phyloP scores from a whole-genome alignment of 495 filamentous ascomycete species.

The Opeltia flavorubescens region DNA sequence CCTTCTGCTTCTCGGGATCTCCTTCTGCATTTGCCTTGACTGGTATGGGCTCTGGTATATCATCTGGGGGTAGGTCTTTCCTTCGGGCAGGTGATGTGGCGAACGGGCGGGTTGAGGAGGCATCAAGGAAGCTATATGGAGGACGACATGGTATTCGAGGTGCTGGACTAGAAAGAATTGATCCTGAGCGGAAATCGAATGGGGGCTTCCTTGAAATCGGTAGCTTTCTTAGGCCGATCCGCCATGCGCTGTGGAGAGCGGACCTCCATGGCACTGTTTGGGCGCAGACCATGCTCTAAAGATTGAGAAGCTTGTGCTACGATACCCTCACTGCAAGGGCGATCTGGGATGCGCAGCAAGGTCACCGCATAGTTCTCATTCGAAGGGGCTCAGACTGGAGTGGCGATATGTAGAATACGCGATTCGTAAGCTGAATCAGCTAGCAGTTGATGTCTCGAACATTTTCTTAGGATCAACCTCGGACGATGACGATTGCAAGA shows the following conservation, averaged over 20 bases:
- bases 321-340: too few species aligned
- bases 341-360: too few species aligned
- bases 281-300: slow-evolving; percentile 37
- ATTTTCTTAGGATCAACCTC: not conserved
- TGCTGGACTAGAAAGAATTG: not conserved
- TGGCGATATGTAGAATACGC: too few species aligned
- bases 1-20: slow-evolving; percentile 23
- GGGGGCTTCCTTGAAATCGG: too few species aligned
- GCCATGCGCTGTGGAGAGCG: slow-evolving; percentile 25
- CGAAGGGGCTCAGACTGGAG: too few species aligned
- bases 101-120: slow-evolving; percentile 15
- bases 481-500: not conserved
- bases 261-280: slow-evolving; percentile 43
- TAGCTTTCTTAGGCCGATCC: not conserved
- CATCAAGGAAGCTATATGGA: slow-evolving; percentile 24
- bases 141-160: not conserved
- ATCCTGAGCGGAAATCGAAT: too few species aligned
- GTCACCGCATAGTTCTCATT: too few species aligned
- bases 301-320: not conserved
- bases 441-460: not conserved
- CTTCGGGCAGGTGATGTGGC: slow-evolving; percentile 10
- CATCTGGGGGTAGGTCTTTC: slow-evolving; percentile 15
- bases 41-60: slow-evolving; percentile 28
- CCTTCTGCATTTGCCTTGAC: slow-evolving; percentile 22
- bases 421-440: not conserved